Base-by-base conservation (phyloP, 768 basidiomycete species). In the Pleurotus platypus region DNA sequence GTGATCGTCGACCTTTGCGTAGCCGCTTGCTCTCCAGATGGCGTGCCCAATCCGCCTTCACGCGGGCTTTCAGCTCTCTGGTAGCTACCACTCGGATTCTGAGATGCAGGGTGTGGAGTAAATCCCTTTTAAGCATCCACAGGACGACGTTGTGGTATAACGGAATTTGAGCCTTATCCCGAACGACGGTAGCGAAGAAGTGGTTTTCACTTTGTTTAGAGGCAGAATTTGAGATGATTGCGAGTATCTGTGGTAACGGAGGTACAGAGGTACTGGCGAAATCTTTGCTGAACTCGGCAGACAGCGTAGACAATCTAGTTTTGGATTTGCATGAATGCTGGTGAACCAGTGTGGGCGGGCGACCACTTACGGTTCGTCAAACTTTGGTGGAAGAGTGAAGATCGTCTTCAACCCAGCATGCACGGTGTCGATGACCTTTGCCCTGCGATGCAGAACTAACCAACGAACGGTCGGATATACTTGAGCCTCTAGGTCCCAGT, bases 381-480 rank as follows among this genome's bases (percentile, higher is more conserved):
- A 83, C 62, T 78, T 82, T 2, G 84, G 78, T 13, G 91, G 82
- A 42, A 95, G 76, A 3, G 85, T 79, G 64, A 94, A 97, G 0
- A 92, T 81, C 0, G 91, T 94, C 69, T 90, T 89, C 45, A 98
- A 70, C 46, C 86, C 82, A 3, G 71, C 74, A 64, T 94, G 90
- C 30, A 98, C 84, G 15, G 86, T 81, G 60, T 98, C 94, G 43
- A 97, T 87, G 24, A 98, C 76, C 63, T 92, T 92, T 4, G 93
- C 96, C 64, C 92, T 82, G 54, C 92, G 81, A 70, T 94, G 94
- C 58, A 92, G 86, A 27, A 98, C 90, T 27, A 99, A 78, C 83
- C 94, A 94, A 15, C 92, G 84, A 7, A 96, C 95, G n/a, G 90
- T 84, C 0, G 94, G 91, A 65, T 90, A 91, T 0, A 96, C 80